Evolutionary conservation across 2,329 filamentous ascomycete genomes (phyloP), one percentile per base, ranked within the genome.

Genomic region (Corynespora cassiicola): DNA sequence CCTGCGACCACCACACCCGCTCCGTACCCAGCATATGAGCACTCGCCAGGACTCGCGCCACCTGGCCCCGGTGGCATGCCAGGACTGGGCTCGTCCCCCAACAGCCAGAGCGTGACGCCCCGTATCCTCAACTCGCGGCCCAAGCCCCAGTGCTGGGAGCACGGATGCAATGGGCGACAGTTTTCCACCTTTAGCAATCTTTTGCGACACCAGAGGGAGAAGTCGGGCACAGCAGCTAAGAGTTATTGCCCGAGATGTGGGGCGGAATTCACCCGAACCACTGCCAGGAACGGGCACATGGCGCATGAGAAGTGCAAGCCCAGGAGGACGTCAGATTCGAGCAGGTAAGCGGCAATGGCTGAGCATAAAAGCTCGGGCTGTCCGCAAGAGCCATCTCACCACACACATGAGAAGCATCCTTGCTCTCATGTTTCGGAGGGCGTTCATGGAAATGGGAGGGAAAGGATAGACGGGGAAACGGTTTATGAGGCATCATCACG

Each of bases 141-240:
- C n/a, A 95, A 95, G 72, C 90, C 91, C 29, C 90, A 95, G 65
- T 96, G 92, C 70, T 97, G 89, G 88, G 92, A 96, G 45, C 92
- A 97, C 62, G 92, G 91, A 8, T 97, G 92, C 75, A 96, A 96
- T 59, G 92, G 92, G 14, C 85, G 91, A 19, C 88, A 95, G 61
- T 97, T 97, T 63, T 95, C 90, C 12, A 96, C 92, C 3, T 96
- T 96, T 65, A 96, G 90, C 79, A 96, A 96, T 65, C 80, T 96
- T 3, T 76, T 96, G 23, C 81, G 92, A 47, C 92, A 97, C 66
- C 91, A 96, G 69, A 82, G 92, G 27, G 92, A 97, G 70, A 96
- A 96, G 68, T 95, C 89, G 0, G 92, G 92, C 17, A 90, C 91
- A 35, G 89, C 91, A 8, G 78, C 87, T 19, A 96, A 96, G 72